Percentiles rank a stretch among this genome's conserved stretches.
Evolutionary conservation across 192 early-diverging fungal species (phyloP).

Genomic region (Entomortierella beljakovae): DNA sequence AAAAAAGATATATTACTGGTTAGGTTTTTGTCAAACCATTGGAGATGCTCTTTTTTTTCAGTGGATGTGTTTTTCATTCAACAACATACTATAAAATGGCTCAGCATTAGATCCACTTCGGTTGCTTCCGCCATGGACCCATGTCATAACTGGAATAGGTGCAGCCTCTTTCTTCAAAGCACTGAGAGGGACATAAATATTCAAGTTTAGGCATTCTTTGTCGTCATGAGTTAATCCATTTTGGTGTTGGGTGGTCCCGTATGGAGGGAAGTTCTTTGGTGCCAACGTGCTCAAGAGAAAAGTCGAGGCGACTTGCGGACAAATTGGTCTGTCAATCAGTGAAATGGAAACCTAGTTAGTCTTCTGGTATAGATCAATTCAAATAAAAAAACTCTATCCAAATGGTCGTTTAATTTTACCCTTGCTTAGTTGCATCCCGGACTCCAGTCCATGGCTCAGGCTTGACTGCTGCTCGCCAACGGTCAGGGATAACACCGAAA

Average conservation of each 20-base stretch:
- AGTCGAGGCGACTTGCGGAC: conserved; percentile 5
- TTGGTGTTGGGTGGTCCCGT: conserved; percentile 9
- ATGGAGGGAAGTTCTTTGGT: not conserved
- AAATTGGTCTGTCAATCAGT: conserved; percentile 15
- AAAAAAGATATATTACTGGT: too few species aligned
- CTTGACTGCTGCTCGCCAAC: conserved; percentile 37
- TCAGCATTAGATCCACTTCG: conserved; percentile 28
- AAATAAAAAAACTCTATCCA: too few species aligned
- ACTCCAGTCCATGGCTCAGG: conserved; percentile 21
- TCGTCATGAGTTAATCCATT: conserved; percentile 28
- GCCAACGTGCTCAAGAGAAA: not conserved
- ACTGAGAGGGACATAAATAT: conserved; percentile 25
- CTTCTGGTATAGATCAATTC: too few species aligned
- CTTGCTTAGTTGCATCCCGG: conserved; percentile 31
- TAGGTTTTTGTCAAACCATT: too few species aligned
- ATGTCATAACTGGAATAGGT: conserved; percentile 31
- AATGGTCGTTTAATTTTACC: conserved; percentile 2
- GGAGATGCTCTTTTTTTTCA: too few species aligned
- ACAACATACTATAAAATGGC: conserved; percentile 26
- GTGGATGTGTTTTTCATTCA: too few species aligned
- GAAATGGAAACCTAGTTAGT: not conserved
- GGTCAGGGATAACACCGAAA: conserved; percentile 12
- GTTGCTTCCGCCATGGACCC: conserved; percentile 23
- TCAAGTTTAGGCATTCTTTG: conserved; percentile 19
- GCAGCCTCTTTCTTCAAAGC: not conserved